Base-by-base conservation (phyloP, 1,284 basidiomycete species). In the Pyrrhoderma lamaoense region DNA sequence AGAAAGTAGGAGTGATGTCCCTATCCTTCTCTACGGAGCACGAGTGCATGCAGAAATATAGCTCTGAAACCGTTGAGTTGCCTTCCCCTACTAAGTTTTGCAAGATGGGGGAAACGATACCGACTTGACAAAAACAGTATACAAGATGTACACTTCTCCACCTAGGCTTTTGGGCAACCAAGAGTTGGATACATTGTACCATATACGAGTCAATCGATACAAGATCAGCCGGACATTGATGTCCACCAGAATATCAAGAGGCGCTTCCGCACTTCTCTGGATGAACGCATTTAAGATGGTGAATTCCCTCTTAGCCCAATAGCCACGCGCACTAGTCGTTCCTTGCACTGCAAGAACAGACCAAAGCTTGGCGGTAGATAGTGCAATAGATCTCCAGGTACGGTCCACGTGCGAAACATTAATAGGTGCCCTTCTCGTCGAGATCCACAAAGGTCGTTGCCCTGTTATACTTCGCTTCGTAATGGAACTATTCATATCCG, bases 221-320 rank as follows among this genome's bases (percentile, higher is more conserved):
- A 40, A 40, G n/a, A 21, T 40, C 38, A 4, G n/a, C 19, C 7
- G 19, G 38, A 40, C n/a, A 16, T 40, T 40, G n/a, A 40, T 16
- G n/a, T 16, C n/a, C 5, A 40, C 38, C n/a, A 40, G n/a, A 40
- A 40, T 40, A 40, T 40, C 38, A 40, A 40, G 38, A 40, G 38
- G 19, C n/a, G 38, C 38, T 16, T 21, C 19, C n/a, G 19, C n/a
- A 16, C 8, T 16, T 7, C 19, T 5, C n/a, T 40, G n/a, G 14
- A 40, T 16, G 14, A 40, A 40, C n/a, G 19, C 5, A 4, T 5
- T 21, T 40, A 21, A 16, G n/a, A 40, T 40, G 19, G n/a, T n/a
- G n/a, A 16, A 14, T 40, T 40, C 38, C 19, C n/a, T 40, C n/a
- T 21, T 40, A 5, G 19, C n/a, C 4, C n/a, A 8, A 21, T 40